Evolutionary conservation across 805 yeast genomes (phyloP).

Genomic region (Barnettozyma vustinii): DNA sequence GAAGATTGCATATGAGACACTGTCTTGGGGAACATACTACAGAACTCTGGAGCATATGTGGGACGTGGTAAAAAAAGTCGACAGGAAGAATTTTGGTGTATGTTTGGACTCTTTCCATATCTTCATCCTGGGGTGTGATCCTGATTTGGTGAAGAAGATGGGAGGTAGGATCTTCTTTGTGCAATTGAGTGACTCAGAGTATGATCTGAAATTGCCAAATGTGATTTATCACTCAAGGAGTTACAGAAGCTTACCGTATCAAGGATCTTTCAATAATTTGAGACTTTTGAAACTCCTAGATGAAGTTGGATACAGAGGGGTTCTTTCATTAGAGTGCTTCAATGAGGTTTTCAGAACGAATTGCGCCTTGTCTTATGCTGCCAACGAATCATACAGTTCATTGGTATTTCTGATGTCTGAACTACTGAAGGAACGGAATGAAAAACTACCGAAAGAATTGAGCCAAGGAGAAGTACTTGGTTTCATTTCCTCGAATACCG

Average conservation of each 20-base stretch:
- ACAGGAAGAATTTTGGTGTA: constrained; percentile 24
- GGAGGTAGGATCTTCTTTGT: constrained; percentile 22
- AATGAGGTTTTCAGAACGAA: constrained; percentile 2
- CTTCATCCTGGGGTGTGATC: constrained; percentile 10
- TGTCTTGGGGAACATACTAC: constrained; percentile 25
- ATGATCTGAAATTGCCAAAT: neutral
- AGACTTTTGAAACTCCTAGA: neutral
- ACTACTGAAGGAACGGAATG: neutral
- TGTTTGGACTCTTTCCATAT: constrained; percentile 29
- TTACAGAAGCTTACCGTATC: constrained; percentile 8
- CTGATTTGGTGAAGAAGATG: constrained; percentile 9
- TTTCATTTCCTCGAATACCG: neutral
- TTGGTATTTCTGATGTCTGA: neutral
- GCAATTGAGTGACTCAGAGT: constrained; percentile 24
- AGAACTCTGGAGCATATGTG: constrained; percentile 17
- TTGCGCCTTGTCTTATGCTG: neutral
- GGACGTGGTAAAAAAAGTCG: constrained; percentile 18
- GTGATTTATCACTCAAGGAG: constrained; percentile 7
- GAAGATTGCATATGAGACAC: constrained; percentile 26
- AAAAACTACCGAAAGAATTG: neutral
- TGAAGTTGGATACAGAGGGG: constrained; percentile 2
- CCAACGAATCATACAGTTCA: constrained; percentile 1
- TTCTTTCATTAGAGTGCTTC: constrained; percentile 9
- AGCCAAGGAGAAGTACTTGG: neutral
- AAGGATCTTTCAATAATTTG: constrained; percentile 4